A percentile compares a stretch with the other conserved stretches of the same genome.
Conservation (phyloP, 345 rosid species). For the Salix koriyanagi region DNA sequence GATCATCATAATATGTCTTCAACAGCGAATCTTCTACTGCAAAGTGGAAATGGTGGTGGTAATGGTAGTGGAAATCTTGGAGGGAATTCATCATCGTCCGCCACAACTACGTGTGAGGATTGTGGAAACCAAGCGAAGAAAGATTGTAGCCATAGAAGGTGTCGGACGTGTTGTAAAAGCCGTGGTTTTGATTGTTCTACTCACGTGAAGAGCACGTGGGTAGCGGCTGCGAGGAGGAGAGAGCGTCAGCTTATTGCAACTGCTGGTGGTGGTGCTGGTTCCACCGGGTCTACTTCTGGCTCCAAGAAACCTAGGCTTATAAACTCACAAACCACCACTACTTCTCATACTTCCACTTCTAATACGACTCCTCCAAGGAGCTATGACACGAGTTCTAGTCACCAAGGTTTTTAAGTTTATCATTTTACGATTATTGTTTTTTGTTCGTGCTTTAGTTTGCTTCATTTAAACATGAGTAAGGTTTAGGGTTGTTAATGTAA, state of each 20-base stretch:
- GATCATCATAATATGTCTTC: conserved; percentile 33
- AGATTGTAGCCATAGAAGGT: conserved; percentile 76
- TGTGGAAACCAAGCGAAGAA: conserved; percentile 99
- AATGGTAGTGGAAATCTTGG: conserved; percentile 12
- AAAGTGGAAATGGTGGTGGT: conserved; percentile 26
- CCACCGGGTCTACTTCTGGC: conserved; percentile 77
- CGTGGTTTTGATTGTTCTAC: conserved; percentile 88
- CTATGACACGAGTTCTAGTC: conserved; percentile 84
- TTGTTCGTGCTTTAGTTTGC: not conserved
- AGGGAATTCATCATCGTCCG: conserved; percentile 37
- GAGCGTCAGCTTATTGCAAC: conserved; percentile 70
- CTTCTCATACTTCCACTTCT: conserved; percentile 87
- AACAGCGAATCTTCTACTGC: conserved; percentile 28
- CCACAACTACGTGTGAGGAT: conserved; percentile 83
- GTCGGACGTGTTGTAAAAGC: conserved; percentile 92
- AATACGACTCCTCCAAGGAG: conserved; percentile 87
- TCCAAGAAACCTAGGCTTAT: conserved; percentile 74
- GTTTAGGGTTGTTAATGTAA: not conserved
- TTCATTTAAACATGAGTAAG: not conserved
- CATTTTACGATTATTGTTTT: not conserved
- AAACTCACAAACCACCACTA: conserved; percentile 58
- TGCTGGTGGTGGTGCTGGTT: conserved; percentile 43
- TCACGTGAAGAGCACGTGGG: conserved; percentile 99
- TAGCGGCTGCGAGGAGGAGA: conserved; percentile 79
- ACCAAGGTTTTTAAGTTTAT: conserved; percentile 52